A percentile compares a stretch with the other conserved stretches of the same genome.
phyloP scores from a whole-genome alignment of 371 early-diverging fungal species.

The Lichtheimia corymbifera region DNA sequence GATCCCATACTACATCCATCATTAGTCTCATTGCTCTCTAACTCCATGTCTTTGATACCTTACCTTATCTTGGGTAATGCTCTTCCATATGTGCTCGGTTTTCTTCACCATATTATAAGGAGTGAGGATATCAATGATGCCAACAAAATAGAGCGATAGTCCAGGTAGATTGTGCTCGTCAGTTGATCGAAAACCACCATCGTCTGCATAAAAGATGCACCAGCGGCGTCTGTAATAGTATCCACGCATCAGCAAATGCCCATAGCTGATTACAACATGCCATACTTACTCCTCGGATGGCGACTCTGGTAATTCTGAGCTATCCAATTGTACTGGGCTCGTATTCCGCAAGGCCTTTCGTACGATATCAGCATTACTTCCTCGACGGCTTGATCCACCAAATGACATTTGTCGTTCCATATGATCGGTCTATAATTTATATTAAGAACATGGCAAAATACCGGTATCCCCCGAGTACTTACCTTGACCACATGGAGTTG shows the following conservation, averaged over 20 bases:
- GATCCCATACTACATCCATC: constrained; percentile 58
- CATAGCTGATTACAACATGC: background rate
- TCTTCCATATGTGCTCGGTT: constrained; percentile 88
- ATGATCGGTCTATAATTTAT: constrained; percentile 25
- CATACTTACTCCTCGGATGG: constrained; percentile 50
- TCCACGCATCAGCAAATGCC: background rate
- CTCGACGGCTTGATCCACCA: constrained; percentile 33
- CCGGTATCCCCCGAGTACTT: background rate
- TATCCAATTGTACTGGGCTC: constrained; percentile 66
- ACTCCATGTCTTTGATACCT: background rate
- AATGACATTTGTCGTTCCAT: constrained; percentile 42
- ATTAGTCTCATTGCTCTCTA: background rate
- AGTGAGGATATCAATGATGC: constrained; percentile 97
- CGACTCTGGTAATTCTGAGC: constrained; percentile 50
- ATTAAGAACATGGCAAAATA: constrained; percentile 18
- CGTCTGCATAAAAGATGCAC: constrained; percentile 86
- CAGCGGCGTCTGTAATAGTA: constrained; percentile 50
- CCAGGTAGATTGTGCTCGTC: constrained; percentile 67
- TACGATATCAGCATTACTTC: constrained; percentile 64
- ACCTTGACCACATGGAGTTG: constrained; percentile 81
- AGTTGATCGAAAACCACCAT: constrained; percentile 89
- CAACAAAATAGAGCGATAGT: constrained; percentile 85
- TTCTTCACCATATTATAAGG: constrained; percentile 89
- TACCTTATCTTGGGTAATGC: constrained; percentile 76
- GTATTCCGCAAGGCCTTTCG: constrained; percentile 70